phyloP scores from a whole-genome alignment of 2,329 filamentous ascomycete genomes.

The Ascochyta fabae region DNA sequence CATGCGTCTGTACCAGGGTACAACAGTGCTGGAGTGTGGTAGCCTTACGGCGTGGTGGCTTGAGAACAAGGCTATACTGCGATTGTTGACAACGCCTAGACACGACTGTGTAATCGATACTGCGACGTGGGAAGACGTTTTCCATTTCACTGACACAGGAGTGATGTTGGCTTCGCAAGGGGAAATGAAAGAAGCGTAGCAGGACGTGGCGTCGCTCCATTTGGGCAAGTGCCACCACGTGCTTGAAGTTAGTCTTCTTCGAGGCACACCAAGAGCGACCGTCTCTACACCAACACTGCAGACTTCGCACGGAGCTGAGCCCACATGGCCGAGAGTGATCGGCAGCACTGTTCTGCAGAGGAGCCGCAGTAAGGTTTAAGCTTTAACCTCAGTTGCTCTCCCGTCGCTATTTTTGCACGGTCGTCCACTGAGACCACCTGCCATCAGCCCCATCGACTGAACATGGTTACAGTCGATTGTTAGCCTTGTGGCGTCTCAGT shows the following conservation, averaged over 20 bases:
- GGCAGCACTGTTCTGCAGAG: conserved; percentile 3
- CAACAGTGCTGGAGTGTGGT: background rate
- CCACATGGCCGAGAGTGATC: conserved; percentile 13
- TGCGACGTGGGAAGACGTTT: background rate
- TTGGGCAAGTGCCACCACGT: background rate
- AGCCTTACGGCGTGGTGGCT: background rate
- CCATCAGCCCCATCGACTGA: conserved; percentile 1
- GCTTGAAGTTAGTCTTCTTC: background rate
- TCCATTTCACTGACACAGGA: background rate
- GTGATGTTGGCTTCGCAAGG: background rate
- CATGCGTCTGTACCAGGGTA: background rate
- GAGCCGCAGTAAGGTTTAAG: conserved; percentile 20
- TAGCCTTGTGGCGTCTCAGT: conserved; percentile 5
- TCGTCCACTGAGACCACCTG: conserved; percentile 4
- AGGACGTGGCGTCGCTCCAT: conserved; percentile 6
- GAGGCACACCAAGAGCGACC: background rate
- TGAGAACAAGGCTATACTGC: background rate
- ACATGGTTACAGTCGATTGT: background rate
- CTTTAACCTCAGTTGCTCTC: conserved; percentile 26
- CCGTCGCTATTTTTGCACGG: conserved; percentile 24
- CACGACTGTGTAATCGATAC: background rate
- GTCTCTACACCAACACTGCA: conserved; percentile 3
- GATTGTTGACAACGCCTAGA: background rate
- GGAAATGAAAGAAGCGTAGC: conserved; percentile 9
- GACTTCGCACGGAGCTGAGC: conserved; percentile 4